Conservation (phyloP, 164 flowering plant species). For the Akebia trifoliata region DNA sequence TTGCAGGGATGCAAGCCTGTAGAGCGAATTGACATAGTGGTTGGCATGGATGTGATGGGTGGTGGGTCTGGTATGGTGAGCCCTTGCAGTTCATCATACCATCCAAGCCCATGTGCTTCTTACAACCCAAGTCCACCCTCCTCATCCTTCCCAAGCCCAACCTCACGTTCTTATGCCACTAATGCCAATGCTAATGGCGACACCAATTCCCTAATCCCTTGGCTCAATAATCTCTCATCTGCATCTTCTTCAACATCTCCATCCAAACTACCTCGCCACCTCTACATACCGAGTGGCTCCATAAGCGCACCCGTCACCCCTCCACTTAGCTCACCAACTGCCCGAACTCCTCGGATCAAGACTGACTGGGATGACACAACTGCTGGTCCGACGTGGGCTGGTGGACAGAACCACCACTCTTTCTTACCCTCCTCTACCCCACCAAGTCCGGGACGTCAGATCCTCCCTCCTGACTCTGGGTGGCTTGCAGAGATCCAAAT, state of each 20-base stretch:
- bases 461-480: slow-evolving; percentile 56
- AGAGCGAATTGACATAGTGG: slow-evolving; percentile 50
- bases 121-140: slow-evolving; percentile 69
- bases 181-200: slow-evolving; percentile 39
- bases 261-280: slow-evolving; percentile 53
- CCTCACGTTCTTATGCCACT: slow-evolving; percentile 39
- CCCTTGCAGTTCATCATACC: slow-evolving; percentile 71
- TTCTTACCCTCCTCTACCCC: slow-evolving; percentile 73
- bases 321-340: slow-evolving; percentile 79
- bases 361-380: slow-evolving; percentile 57
- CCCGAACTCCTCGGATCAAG: slow-evolving; percentile 56
- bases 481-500: slow-evolving; percentile 41
- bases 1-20: slow-evolving; percentile 73
- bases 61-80: slow-evolving; percentile 64
- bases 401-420: slow-evolving; percentile 34
- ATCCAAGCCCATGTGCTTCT: slow-evolving; percentile 68
- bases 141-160: slow-evolving; percentile 67
- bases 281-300: slow-evolving; percentile 63
- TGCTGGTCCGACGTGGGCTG: slow-evolving; percentile 38
- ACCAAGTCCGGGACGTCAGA: slow-evolving; percentile 71
- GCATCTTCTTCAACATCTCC: slow-evolving; percentile 48
- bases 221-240: slow-evolving; percentile 90
- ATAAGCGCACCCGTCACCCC: slow-evolving; percentile 96
- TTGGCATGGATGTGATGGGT: slow-evolving; percentile 50
- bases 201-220: slow-evolving; percentile 81